Base-by-base conservation (phyloP, 2,329 filamentous ascomycete genomes). In the Rhynchosporium agropyri region DNA sequence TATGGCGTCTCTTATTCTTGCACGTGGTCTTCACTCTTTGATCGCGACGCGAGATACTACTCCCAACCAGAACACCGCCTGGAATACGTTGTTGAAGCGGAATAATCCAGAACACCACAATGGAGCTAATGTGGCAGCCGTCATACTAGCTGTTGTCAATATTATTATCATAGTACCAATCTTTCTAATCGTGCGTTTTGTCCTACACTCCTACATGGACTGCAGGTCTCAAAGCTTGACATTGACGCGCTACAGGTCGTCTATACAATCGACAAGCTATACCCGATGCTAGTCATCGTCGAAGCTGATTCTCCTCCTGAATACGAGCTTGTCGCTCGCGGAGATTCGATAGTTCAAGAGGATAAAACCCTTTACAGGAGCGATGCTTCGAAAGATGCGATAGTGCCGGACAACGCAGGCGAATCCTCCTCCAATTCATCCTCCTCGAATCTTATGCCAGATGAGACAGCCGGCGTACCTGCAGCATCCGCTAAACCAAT, bases 1-100 rank as follows among this genome's bases (percentile, higher is more conserved):
- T 15, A 58, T 58, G 56, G 56, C 56, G n/a, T 58, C 56, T 40
- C 29, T 58, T 38, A 13, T 58, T 31, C n/a, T 58, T 48, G 7
- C 56, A 7, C 42, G 43, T 26, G 12, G 40, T 48, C 29, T 58
- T 29, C 43, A 36, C 31, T 58, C 56, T 13, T 28, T 58, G 29
- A 49, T 58, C n/a, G 56, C 56, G 3, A 9, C 56, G 12, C 33
- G 56, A 40, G 56, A 58, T 20, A 26, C 29, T 4, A 46, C 43
- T 7, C 20, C 38, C 29, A 29, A 33, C 12, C 28, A 36, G 15
- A 48, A 48, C 43, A 46, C 48, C 31, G 29, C 43, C 8, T 58
- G 42, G 56, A 36, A 33, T 36, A 28, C 42, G 13, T n/a, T 58
- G 0, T 15, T 13, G 2, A 45, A 46, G 33, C 29, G 56, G 38